Percentiles rank a stretch among this genome's conserved stretches.
Conservation (phyloP, 805 yeast genomes). For the Teunomyces lycoperdinae region DNA sequence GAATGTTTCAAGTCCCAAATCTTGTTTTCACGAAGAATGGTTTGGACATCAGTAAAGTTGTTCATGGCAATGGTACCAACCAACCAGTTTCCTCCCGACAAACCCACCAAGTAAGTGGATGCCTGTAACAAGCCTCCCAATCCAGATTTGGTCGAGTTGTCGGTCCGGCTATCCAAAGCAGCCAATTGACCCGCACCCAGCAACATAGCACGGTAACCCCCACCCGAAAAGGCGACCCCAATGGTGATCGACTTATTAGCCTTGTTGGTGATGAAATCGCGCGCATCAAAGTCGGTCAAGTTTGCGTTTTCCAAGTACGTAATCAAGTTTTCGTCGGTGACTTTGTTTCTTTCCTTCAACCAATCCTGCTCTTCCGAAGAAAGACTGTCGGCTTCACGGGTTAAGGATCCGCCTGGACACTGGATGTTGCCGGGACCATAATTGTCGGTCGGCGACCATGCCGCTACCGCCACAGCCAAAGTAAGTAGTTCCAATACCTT, state of each 20-base stretch:
- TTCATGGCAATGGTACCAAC: slow-evolving; percentile 63
- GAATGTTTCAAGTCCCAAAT: slow-evolving; percentile 53
- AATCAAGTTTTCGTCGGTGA: slow-evolving; percentile 45
- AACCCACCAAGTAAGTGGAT: slow-evolving; percentile 68
- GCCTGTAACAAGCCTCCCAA: slow-evolving; percentile 58
- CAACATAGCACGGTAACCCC: slow-evolving; percentile 90
- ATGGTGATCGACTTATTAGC: slow-evolving; percentile 45
- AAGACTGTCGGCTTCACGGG: slow-evolving; percentile 49
- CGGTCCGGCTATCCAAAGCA: slow-evolving; percentile 37
- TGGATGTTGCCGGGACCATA: slow-evolving; percentile 61
- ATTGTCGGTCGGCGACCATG: slow-evolving; percentile 35
- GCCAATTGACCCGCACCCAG: slow-evolving; percentile 41
- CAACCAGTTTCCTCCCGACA: slow-evolving; percentile 62
- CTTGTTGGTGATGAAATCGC: slow-evolving; percentile 32
- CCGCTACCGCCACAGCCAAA: not conserved
- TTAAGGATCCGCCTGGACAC: slow-evolving; percentile 42
- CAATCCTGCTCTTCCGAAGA: slow-evolving; percentile 50
- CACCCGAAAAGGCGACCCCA: slow-evolving; percentile 69
- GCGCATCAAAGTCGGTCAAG: slow-evolving; percentile 47
- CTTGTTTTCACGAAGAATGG: slow-evolving; percentile 22
- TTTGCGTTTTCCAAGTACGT: slow-evolving; percentile 46
- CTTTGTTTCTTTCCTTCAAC: slow-evolving; percentile 47
- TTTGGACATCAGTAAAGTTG: slow-evolving; percentile 53
- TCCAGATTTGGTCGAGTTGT: slow-evolving; percentile 23
- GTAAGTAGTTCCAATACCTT: not conserved